These are phyloP conservation scores for Flagelloscypha sp. DNA, from an alignment of 768 basidiomycete genomes.

Conservation along the genomic window DNA sequence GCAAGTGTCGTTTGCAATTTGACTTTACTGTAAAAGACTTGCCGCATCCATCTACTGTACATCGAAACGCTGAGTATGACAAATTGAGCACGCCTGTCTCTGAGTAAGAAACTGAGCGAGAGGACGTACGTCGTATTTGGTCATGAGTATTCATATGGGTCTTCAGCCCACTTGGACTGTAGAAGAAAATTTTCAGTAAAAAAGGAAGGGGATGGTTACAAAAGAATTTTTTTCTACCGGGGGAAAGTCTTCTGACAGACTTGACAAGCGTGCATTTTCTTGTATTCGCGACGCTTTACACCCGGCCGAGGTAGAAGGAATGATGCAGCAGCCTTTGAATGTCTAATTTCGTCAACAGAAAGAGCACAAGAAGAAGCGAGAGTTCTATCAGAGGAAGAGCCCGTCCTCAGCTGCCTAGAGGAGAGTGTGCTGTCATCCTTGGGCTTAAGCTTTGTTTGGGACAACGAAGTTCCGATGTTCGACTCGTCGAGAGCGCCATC, in stretches of 20 bases:
- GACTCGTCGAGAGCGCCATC: no score
- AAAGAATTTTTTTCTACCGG: constrained; percentile 22
- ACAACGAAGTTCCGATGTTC: no score
- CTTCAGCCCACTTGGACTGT: constrained; percentile 44
- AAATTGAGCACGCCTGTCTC: not conserved
- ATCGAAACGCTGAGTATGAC: constrained; percentile 33
- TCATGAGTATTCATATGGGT: constrained; percentile 56
- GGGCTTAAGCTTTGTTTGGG: no score
- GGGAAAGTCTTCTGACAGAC: constrained; percentile 46
- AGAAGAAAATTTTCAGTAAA: constrained; percentile 1
- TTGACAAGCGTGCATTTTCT: constrained; percentile 49
- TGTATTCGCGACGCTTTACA: no score
- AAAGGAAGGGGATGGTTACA: constrained; percentile 1
- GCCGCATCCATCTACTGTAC: constrained; percentile 50
- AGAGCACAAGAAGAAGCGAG: no score
- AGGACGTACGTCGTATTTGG: constrained; percentile 39
- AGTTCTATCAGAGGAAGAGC: no score
- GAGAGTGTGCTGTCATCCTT: no score
- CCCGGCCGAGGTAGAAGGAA: no score
- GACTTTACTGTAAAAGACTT: constrained; percentile 73
- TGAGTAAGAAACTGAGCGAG: not conserved
- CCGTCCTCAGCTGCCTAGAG: no score
- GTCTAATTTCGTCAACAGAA: no score
- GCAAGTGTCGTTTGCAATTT: constrained; percentile 72
- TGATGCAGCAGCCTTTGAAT: no score